Percentiles rank a stretch among this genome's conserved stretches.
These are phyloP conservation scores for Serendipita sp. DNA, from an alignment of 1,284 basidiomycete species.

Conservation along the genomic window DNA sequence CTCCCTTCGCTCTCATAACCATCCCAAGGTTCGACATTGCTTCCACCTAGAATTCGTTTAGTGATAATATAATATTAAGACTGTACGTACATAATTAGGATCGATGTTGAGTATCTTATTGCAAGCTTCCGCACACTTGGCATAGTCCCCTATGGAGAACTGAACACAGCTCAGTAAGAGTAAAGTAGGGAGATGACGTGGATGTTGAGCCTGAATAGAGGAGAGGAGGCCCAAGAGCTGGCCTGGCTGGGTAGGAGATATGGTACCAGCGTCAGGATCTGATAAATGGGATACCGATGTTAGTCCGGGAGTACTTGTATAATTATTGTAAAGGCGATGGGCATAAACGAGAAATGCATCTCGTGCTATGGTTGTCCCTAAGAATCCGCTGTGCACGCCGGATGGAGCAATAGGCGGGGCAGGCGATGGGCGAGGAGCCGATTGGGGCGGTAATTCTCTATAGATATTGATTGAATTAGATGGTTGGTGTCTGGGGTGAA, in stretches of 20 bases:
- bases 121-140: slow-evolving; percentile 15
- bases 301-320: slow-evolving; percentile 11
- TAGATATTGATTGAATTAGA: too few species aligned
- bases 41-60: slow-evolving; percentile 22
- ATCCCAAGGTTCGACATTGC: slow-evolving; percentile 40
- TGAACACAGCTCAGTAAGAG: slow-evolving; percentile 25
- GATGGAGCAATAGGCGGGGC: not conserved
- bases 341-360: slow-evolving; percentile 19
- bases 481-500: too few species aligned
- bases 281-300: slow-evolving; percentile 9
- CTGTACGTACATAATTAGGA: slow-evolving; percentile 24
- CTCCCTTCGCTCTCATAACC: slow-evolving; percentile 28
- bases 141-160: slow-evolving; percentile 21
- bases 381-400: not conserved
- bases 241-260: slow-evolving; percentile 13
- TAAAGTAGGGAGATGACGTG: slow-evolving; percentile 23
- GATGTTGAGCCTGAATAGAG: slow-evolving; percentile 20
- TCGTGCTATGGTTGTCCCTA: slow-evolving; percentile 16
- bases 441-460: not conserved
- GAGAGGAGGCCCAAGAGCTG: slow-evolving; percentile 22
- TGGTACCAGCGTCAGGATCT: slow-evolving; percentile 7
- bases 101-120: slow-evolving; percentile 19
- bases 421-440: not conserved
- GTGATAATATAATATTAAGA: not conserved
- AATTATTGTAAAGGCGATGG: slow-evolving; percentile 17